Evolutionary conservation across 208 protist species (phyloP), one percentile per base, ranked within the genome.

Genomic region (Wallacemonas sp.): DNA sequence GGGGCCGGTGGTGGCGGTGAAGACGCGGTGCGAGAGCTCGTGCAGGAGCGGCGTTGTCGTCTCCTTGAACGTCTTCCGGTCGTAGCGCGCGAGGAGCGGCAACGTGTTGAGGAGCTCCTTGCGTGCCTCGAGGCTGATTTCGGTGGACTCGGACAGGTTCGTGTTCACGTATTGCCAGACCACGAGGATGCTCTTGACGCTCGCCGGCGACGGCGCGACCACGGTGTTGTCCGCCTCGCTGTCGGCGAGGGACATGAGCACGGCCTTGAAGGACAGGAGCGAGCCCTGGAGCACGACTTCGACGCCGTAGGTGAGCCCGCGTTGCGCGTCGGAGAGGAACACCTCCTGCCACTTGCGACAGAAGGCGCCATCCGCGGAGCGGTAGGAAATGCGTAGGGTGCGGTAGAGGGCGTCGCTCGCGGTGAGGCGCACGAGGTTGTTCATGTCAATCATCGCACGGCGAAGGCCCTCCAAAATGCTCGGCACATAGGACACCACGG

Each of bases 41-140:
- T 77, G 63, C 68, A 93, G 61, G 26, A 74, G 76, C 32, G 72
- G 54, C 49, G 87, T 48, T 1, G 79, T 86, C 20, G 67, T 78
- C 28, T 81, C 74, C 48, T 77, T 86, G 63, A 94, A 96, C 16
- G 54, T 72, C 32, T 44, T 71, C 39, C 68, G 48, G 76, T 96
- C 86, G 76, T 94, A 94, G 57, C 72, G 67, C 23, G 91, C 88
- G 10, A 96, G 65, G 28, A 93, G 76, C 36, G 86, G 87, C 25
- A 94, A 64, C 18, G 77, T 67, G 45, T 81, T 70, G 5, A 94
- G 68, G 46, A 90, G 63, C 41, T 91, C 86, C 14, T 57, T 59
- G 29, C 76, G 72, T 12, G 89, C 81, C 23, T 86, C 63, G 18
- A 54, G 61, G 18, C 50, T 49, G 52, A 22, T 71, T 28, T 72